A percentile compares a stretch with the other conserved stretches of the same genome.
These are phyloP conservation scores for Epicoccum nigrum DNA, from an alignment of 2,329 filamentous ascomycete species.

Conservation along the genomic window DNA sequence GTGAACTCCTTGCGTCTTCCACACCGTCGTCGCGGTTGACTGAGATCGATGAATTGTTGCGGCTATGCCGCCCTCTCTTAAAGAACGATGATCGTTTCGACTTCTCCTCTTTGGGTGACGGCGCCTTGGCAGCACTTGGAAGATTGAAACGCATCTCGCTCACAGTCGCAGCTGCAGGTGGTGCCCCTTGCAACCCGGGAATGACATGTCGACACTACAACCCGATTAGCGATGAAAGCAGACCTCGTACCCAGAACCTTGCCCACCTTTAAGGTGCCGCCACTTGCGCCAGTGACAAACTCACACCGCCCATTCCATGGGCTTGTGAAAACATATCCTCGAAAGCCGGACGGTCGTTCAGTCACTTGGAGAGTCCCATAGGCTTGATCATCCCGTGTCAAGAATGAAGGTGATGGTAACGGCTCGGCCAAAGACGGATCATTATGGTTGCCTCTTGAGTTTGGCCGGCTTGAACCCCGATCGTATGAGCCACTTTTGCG, in stretches of 20 bases:
- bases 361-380: conserved; percentile 46
- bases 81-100: conserved; percentile 47
- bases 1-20: conserved; percentile 37
- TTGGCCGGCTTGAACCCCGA: conserved; percentile 26
- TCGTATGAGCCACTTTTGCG: conserved; percentile 43
- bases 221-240: conserved; percentile 12
- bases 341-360: conserved; percentile 60
- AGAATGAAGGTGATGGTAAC: conserved; percentile 22
- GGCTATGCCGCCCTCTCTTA: conserved; percentile 35
- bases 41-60: conserved; percentile 37
- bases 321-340: conserved; percentile 75
- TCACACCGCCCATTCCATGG: conserved; percentile 89
- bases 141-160: conserved; percentile 93
- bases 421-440: conserved; percentile 25
- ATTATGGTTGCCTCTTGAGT: conserved; percentile 31
- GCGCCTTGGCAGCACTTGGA: conserved; percentile 59
- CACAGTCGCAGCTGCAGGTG: conserved; percentile 57
- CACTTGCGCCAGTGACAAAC: conserved; percentile 78
- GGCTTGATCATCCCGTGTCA: conserved; percentile 34
- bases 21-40: conserved; percentile 22
- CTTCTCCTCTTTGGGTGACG: conserved; percentile 41
- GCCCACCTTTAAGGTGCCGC: conserved; percentile 67
- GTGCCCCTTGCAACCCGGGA: conserved; percentile 50
- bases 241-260: not conserved
- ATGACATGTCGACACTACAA: conserved; percentile 71